Evolutionary conservation across 768 basidiomycete genomes (phyloP).

Genomic region (Lactarius vividus): DNA sequence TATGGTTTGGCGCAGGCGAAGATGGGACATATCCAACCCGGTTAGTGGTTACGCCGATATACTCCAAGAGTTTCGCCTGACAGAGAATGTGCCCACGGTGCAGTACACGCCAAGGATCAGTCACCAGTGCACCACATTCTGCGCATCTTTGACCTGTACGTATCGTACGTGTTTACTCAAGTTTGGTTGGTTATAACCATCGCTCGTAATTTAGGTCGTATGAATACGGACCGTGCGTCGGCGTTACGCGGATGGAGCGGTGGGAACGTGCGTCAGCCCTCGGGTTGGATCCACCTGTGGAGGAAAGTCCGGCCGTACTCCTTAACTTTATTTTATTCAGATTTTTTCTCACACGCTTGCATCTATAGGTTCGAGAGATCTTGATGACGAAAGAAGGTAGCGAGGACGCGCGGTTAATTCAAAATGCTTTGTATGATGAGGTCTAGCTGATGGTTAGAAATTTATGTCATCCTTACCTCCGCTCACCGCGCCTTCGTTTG

Average conservation of each 20-base stretch:
- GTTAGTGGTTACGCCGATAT: constrained; percentile 14
- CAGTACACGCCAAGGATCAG: constrained; percentile 66
- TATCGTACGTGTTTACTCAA: constrained; percentile 6
- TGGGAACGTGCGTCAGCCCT: constrained; percentile 83
- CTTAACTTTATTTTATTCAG: too few relatives aligned
- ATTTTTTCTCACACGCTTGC: background rate
- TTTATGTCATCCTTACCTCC: background rate
- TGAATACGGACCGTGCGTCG: constrained; percentile 78
- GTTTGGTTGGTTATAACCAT: constrained; percentile 11
- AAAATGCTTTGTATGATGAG: constrained; percentile 25
- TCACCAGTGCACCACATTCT: constrained; percentile 69
- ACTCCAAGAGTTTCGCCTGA: background rate
- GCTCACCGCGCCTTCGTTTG: background rate
- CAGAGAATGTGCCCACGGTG: background rate
- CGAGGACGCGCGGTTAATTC: constrained; percentile 14
- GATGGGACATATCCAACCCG: constrained; percentile 28
- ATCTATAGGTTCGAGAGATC: constrained; percentile 21
- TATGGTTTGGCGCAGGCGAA: constrained; percentile 24
- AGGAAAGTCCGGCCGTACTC: constrained; percentile 47
- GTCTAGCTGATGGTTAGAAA: constrained; percentile 11
- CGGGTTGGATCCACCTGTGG: constrained; percentile 75
- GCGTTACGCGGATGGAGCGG: constrained; percentile 76
- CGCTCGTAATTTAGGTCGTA: constrained; percentile 50
- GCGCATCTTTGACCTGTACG: constrained; percentile 75
- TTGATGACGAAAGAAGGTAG: constrained; percentile 24